These are phyloP conservation scores for Quercus aquifolioides DNA, from an alignment of 306 rosid species.

Conservation along the genomic window DNA sequence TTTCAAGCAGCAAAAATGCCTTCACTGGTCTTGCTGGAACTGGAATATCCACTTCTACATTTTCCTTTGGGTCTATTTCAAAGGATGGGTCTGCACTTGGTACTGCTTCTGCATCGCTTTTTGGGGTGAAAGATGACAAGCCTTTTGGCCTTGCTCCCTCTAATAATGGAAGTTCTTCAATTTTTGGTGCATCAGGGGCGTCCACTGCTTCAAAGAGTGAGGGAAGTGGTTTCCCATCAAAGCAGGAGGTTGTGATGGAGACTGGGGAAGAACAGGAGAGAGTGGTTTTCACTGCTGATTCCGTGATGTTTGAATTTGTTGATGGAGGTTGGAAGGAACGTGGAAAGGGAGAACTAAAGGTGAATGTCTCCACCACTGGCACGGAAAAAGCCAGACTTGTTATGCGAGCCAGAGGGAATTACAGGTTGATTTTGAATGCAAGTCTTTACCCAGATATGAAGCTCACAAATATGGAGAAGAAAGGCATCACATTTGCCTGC, in stretches of 20 bases:
- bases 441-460: conserved; percentile 85
- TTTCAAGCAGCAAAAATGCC: conserved; percentile 89
- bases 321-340: conserved; percentile 95
- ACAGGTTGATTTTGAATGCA: conserved; percentile 81
- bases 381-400: conserved; percentile 66
- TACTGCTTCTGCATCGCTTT: conserved; percentile 42
- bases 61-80: conserved; percentile 72
- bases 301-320: conserved; percentile 65
- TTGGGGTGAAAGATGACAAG: conserved; percentile 45
- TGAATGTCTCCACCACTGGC: conserved; percentile 58
- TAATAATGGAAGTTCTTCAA: conserved; percentile 62
- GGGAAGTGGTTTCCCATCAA: conserved; percentile 46
- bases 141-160: conserved; percentile 69
- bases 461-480: conserved; percentile 85
- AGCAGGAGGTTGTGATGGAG: conserved; percentile 83
- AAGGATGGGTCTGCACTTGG: conserved; percentile 49
- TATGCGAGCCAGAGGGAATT: conserved; percentile 82
- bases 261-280: conserved; percentile 94
- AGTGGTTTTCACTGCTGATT: conserved; percentile 68
- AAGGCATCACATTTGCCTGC: conserved; percentile 92
- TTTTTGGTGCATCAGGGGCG: conserved; percentile 50
- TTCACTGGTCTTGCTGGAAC: conserved; percentile 94
- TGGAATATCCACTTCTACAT: conserved; percentile 70
- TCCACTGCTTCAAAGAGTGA: conserved; percentile 58
- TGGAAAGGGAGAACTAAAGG: conserved; percentile 87